Evolutionary conservation across 2,329 filamentous ascomycete species (phyloP).

Genomic region (Alternaria metachromatica): DNA sequence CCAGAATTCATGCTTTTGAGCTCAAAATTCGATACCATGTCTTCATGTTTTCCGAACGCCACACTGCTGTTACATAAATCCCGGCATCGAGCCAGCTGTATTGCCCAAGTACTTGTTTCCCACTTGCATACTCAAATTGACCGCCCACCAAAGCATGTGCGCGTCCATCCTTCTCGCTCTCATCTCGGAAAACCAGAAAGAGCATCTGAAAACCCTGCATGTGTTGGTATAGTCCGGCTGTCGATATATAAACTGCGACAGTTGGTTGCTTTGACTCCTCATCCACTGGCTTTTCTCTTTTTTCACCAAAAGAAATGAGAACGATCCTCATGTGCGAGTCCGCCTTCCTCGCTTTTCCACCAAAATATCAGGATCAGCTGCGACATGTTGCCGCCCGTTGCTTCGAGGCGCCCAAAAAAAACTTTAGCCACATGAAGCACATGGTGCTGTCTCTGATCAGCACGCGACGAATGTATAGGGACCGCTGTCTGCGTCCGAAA

Average conservation of each 20-base stretch:
- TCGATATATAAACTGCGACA: background rate
- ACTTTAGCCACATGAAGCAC: rapidly evolving
- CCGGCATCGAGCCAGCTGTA: rapidly evolving
- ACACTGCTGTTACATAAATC: background rate
- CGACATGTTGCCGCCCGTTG: background rate
- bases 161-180: background rate
- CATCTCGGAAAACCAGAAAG: background rate
- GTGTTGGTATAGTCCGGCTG: background rate
- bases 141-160: background rate
- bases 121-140: background rate
- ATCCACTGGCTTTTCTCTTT: background rate
- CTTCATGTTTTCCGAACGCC: background rate
- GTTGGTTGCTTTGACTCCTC: background rate
- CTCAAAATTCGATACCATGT: background rate
- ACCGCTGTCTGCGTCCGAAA: background rate
- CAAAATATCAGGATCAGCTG: background rate
- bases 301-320: background rate
- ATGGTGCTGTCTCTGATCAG: background rate
- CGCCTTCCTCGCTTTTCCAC: background rate
- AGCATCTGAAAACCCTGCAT: too few relatives aligned
- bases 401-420: background rate
- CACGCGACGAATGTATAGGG: background rate
- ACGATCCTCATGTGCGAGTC: background rate
- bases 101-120: background rate
- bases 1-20: background rate